Conservation (phyloP, 2,329 filamentous ascomycete genomes). For the Sordariomycetes sp. region DNA sequence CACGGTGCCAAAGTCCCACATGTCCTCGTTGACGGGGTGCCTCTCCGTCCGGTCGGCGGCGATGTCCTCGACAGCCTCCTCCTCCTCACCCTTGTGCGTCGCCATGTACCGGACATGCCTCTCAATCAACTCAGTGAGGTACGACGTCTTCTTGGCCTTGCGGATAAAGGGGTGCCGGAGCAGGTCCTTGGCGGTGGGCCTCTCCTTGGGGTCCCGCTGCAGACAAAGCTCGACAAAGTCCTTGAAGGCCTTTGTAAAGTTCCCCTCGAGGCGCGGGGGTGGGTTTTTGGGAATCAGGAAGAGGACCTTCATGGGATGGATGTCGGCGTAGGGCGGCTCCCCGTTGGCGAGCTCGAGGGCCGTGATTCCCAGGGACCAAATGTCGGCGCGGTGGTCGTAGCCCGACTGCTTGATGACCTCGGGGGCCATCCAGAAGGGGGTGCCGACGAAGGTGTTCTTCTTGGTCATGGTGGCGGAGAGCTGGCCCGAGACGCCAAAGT, state of each 20-base stretch:
- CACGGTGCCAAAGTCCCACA: constrained; percentile 98
- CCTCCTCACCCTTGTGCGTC: constrained; percentile 60
- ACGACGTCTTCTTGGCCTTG: constrained; percentile 89
- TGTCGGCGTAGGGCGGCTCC: constrained; percentile 89
- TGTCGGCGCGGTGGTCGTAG: constrained; percentile 95
- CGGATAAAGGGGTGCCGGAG: constrained; percentile 84
- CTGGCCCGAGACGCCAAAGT: constrained; percentile 95
- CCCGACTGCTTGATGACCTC: constrained; percentile 98
- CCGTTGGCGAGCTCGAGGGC: constrained; percentile 84
- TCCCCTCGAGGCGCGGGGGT: constrained; percentile 67
- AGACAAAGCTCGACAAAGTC: constrained; percentile 77
- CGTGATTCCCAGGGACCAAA: constrained; percentile 93
- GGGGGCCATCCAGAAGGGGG: constrained; percentile 98
- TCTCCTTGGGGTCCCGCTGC: constrained; percentile 76
- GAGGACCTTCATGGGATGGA: constrained; percentile 96
- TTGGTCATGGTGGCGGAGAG: constrained; percentile 97
- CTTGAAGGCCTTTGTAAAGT: constrained; percentile 72
- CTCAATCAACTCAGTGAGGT: constrained; percentile 90
- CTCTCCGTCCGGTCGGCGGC: constrained; percentile 36
- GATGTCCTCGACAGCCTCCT: constrained; percentile 51
- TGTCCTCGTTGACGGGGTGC: constrained; percentile 56
- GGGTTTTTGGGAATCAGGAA: constrained; percentile 94
- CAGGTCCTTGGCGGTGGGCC: constrained; percentile 76
- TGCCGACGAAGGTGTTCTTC: constrained; percentile 98
- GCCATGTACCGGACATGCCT: constrained; percentile 78